Base-by-base conservation (phyloP, 108 stramenopile species). In the Skeletonema grethae region DNA sequence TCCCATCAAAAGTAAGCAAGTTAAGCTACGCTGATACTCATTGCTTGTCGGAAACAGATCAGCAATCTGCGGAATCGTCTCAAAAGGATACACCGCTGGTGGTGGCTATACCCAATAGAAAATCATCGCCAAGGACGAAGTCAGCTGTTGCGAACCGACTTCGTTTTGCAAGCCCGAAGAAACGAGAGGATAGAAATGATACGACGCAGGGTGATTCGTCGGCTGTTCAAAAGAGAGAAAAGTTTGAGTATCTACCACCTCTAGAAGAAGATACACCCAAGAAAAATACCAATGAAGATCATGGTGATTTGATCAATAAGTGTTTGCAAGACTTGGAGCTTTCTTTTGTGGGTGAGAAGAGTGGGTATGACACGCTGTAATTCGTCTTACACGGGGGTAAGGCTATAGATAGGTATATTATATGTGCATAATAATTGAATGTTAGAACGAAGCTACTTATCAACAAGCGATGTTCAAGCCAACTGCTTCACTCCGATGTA, bases 171-270 rank as follows among this genome's bases (percentile, higher is more conserved):
- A 31, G 46, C 50, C 50, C 50, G 50, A 53, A n/a, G 22, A 53
- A 53, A 30, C 46, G 73, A 48, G 73, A 75, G 38, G 73, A 75
- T 50, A 57, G 73, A n/a, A 75, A 75, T 61, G 73, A 75, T 61
- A 7, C 8, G 60, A 39, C 45, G 28, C 38, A 59, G 43, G 28
- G 55, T 60, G 50, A 53, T 53, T 22, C 50, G 22, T 5, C 20
- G 12, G 73, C 61, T 28, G 48, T 43, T 35, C 25, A 28, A 28
- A 67, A 61, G 46, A 36, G 73, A 53, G 65, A 75, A 5, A 66
- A 34, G 34, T 43, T 75, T 61, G 73, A 75, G 32, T 43, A 65
- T 29, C 46, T 67, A 15, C 73, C 73, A 5, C 73, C 28, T 9
- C 46, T 67, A 15, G 36, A 67, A 15, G 65, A 75, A 57, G 28